A percentile compares a stretch with the other conserved stretches of the same genome.
These are phyloP conservation scores for Backusella liffmaniae DNA, from an alignment of 192 early-diverging fungal species.

Conservation along the genomic window DNA sequence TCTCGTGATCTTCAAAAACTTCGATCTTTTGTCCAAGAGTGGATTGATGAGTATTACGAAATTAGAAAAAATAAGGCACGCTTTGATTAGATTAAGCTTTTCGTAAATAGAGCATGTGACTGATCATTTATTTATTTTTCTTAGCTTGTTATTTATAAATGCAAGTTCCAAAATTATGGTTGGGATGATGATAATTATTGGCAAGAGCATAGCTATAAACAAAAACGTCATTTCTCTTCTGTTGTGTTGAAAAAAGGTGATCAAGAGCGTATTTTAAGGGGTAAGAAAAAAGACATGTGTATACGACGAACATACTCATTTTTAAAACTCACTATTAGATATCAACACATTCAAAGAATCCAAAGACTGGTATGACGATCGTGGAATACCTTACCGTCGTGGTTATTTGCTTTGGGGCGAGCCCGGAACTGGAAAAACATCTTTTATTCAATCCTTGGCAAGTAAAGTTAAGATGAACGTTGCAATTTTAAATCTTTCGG, in stretches of 20 bases:
- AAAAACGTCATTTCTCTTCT: constrained; percentile 41
- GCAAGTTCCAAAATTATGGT: neutral
- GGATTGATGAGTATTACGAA: constrained; percentile 22
- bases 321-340: constrained; percentile 29
- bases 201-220: constrained; percentile 14
- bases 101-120: neutral
- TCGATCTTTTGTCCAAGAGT: constrained; percentile 22
- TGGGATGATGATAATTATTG: constrained; percentile 11
- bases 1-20: neutral
- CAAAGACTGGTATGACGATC: constrained; percentile 44
- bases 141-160: constrained; percentile 15
- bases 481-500: constrained; percentile 47
- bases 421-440: constrained; percentile 57
- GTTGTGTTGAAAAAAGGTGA: constrained; percentile 48
- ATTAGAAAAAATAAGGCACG: constrained; percentile 26
- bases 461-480: constrained; percentile 48
- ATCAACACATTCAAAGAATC: constrained; percentile 31
- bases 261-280: constrained; percentile 41
- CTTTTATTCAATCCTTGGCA: constrained; percentile 53
- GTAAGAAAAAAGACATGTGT: constrained; percentile 17
- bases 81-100: constrained; percentile 1
- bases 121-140: constrained; percentile 5
- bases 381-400: constrained; percentile 53
- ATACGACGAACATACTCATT: neutral
- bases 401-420: constrained; percentile 52